phyloP scores from a whole-genome alignment of 495 filamentous ascomycete species.

The Melanomma pulvis-pyrius region DNA sequence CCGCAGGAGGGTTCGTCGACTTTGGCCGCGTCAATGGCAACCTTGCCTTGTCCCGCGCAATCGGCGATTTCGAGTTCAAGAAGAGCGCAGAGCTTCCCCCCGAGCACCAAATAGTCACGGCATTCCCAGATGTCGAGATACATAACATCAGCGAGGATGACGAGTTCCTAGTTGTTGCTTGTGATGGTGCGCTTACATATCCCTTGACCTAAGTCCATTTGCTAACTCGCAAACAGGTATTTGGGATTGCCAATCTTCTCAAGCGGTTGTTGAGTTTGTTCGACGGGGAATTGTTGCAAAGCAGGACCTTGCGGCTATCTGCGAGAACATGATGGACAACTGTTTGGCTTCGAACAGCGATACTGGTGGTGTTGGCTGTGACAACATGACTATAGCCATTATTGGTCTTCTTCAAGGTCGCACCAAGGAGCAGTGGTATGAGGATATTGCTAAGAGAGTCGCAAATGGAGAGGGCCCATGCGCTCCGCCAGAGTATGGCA shows the following conservation, averaged over 20 bases:
- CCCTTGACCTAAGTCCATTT: slow-evolving; percentile 13
- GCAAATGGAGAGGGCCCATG: slow-evolving; percentile 97
- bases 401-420: slow-evolving; percentile 86
- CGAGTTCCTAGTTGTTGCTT: slow-evolving; percentile 95
- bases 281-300: slow-evolving; percentile 92
- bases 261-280: slow-evolving; percentile 96
- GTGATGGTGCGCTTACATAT: slow-evolving; percentile 73
- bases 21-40: slow-evolving; percentile 99
- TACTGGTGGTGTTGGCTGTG: slow-evolving; percentile 95
- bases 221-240: slow-evolving; percentile 69
- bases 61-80: slow-evolving; percentile 99
- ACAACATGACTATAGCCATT: slow-evolving; percentile 99
- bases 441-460: slow-evolving; percentile 89
- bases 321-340: slow-evolving; percentile 99
- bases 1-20: slow-evolving; percentile 96
- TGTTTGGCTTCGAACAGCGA: slow-evolving; percentile 96
- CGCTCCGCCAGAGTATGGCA: slow-evolving; percentile 99
- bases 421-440: slow-evolving; percentile 97
- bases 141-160: slow-evolving; percentile 92
- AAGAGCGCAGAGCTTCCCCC: slow-evolving; percentile 95
- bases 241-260: slow-evolving; percentile 98
- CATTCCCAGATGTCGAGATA: slow-evolving; percentile 87
- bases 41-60: slow-evolving; percentile 93
- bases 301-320: slow-evolving; percentile 88
- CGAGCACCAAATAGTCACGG: slow-evolving; percentile 97